phyloP scores from a whole-genome alignment of 345 rosid species.

The Erodium maritimum region DNA sequence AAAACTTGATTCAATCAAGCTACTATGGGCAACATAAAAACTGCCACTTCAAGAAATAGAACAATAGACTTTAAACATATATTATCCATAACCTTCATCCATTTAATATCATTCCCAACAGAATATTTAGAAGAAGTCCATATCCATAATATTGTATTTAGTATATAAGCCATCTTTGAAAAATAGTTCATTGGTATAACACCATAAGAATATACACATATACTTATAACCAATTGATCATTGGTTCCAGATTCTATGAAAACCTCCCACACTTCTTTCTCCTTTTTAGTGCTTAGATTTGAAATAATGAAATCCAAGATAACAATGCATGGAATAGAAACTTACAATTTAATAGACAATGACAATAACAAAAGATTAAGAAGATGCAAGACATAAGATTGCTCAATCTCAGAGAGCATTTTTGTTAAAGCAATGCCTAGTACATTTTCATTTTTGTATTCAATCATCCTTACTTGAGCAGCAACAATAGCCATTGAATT shows the following conservation, averaged over 20 bases:
- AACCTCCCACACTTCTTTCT: slow-evolving; percentile 50
- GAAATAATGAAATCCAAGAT: slow-evolving; percentile 45
- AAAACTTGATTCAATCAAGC: too few species aligned
- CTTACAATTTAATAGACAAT: slow-evolving; percentile 28
- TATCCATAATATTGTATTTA: slow-evolving; percentile 37
- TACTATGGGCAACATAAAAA: slow-evolving; percentile 61
- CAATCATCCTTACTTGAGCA: slow-evolving; percentile 65
- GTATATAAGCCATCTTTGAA: slow-evolving; percentile 44
- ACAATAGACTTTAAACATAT: slow-evolving; percentile 29
- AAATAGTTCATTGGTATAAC: slow-evolving; percentile 35
- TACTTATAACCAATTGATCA: slow-evolving; percentile 18
- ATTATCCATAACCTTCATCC: slow-evolving; percentile 36
- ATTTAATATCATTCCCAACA: slow-evolving; percentile 39
- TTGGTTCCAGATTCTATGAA: slow-evolving; percentile 31
- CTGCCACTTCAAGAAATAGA: slow-evolving; percentile 29
- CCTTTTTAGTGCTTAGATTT: slow-evolving; percentile 29
- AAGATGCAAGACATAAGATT: slow-evolving; percentile 31
- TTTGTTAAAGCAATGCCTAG: slow-evolving; percentile 39
- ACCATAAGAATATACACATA: slow-evolving; percentile 22
- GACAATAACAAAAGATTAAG: slow-evolving; percentile 50
- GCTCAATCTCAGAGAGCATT: slow-evolving; percentile 32
- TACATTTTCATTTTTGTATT: slow-evolving; percentile 37
- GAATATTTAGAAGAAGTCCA: slow-evolving; percentile 61
- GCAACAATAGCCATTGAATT: too few species aligned
- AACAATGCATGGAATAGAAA: slow-evolving; percentile 38